A percentile compares a stretch with the other conserved stretches of the same genome.
Evolutionary conservation across 768 basidiomycete species (phyloP).

Genomic region (Macrolepiota fuliginosa): DNA sequence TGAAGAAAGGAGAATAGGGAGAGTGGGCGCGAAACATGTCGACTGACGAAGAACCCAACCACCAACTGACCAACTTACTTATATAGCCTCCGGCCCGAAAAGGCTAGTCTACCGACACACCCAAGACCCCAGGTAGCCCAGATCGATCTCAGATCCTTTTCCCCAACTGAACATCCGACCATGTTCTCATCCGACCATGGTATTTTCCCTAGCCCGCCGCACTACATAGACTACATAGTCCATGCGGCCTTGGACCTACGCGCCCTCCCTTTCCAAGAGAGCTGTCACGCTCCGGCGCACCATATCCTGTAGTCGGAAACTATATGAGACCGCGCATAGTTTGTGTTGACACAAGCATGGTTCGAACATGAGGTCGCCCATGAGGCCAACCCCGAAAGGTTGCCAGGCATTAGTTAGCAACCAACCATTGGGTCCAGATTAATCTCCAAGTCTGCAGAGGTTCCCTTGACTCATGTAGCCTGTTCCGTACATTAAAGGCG

Average conservation of each 20-base stretch:
- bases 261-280: not conserved
- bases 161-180: not conserved
- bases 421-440: not conserved
- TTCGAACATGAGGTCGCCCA: not conserved
- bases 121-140: not conserved
- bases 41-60: constrained; percentile 4
- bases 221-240: no score
- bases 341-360: not conserved
- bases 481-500: no score
- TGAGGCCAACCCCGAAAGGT: not conserved
- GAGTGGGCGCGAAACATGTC: constrained; percentile 40
- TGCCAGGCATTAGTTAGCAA: not conserved
- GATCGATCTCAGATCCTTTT: not conserved
- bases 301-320: not conserved
- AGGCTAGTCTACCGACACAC: not conserved
- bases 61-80: not conserved
- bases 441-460: not conserved
- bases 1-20: constrained; percentile 66
- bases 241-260: not conserved
- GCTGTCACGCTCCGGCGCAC: not conserved
- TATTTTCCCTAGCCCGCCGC: not conserved
- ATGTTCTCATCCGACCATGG: not conserved
- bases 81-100: not conserved
- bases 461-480: not conserved
- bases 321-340: not conserved